Conservation (phyloP, 2,329 filamentous ascomycete species). For the Fusarium pseudograminearum region DNA sequence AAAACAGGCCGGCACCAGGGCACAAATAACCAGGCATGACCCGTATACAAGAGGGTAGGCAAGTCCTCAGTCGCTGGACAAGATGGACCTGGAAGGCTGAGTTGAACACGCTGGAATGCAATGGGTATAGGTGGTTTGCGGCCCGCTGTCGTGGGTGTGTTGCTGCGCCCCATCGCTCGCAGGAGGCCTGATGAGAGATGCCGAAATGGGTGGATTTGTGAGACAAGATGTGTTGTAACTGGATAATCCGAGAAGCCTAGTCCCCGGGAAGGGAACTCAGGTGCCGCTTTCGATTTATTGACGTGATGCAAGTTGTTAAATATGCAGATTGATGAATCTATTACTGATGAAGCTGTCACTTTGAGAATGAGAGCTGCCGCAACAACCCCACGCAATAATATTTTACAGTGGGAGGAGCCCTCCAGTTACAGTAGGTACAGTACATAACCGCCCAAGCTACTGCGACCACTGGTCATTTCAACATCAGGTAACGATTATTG, state of each 20-base stretch:
- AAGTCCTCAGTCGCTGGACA: neutral
- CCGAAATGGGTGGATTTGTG: constrained; percentile 13
- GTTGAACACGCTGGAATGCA: constrained; percentile 16
- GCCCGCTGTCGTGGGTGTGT: neutral
- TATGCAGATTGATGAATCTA: neutral
- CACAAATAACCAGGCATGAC: constrained; percentile 24
- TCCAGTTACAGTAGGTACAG: neutral
- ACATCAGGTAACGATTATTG: neutral
- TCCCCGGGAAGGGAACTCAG: neutral
- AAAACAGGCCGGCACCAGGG: constrained; percentile 24
- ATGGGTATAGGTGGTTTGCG: neutral
- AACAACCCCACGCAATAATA: neutral
- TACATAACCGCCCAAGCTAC: neutral
- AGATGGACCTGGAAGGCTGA: constrained; percentile 1
- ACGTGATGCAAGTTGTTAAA: constrained; percentile 3
- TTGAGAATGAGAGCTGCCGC: neutral
- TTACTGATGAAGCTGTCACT: neutral
- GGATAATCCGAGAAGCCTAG: constrained; percentile 18
- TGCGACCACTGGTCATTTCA: neutral
- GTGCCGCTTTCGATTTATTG: constrained; percentile 25
- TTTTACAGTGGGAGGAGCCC: neutral
- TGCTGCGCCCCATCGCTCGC: constrained; percentile 37
- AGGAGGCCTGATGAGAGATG: constrained; percentile 34
- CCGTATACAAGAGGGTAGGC: neutral
- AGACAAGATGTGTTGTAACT: constrained; percentile 25